Percentiles rank a stretch among this genome's conserved stretches.
Evolutionary conservation across 345 rosid genomes (phyloP).

Genomic region (Eucalyptus regnans): DNA sequence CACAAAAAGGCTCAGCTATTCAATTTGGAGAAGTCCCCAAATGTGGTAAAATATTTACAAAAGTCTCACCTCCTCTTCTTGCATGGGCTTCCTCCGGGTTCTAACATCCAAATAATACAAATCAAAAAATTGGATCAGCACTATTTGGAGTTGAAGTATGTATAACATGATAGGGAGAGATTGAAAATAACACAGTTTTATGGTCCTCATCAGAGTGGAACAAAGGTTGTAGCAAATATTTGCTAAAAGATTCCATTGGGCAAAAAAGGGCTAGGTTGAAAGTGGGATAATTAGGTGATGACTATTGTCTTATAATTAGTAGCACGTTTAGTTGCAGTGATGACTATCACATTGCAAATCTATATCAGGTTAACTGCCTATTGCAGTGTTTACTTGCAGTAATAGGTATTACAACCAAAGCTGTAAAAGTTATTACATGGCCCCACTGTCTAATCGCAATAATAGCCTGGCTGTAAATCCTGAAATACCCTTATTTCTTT

Average conservation of each 20-base stretch:
- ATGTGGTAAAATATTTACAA: background rate
- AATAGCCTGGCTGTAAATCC: background rate
- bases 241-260: background rate
- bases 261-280: background rate
- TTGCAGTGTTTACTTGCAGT: background rate
- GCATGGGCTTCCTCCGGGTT: conserved; percentile 94
- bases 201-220: background rate
- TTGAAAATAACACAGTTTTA: background rate
- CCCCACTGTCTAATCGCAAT: background rate
- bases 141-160: background rate
- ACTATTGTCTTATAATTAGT: background rate
- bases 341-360: background rate
- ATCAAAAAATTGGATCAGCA: background rate
- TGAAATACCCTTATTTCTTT: background rate
- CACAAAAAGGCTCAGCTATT: conserved; percentile 3
- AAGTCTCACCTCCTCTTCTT: conserved; percentile 85
- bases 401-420: background rate
- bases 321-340: background rate
- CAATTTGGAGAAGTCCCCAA: background rate
- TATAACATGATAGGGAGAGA: background rate
- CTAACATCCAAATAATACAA: conserved; percentile 12
- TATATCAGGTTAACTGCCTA: background rate
- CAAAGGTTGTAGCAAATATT: background rate
- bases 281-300: background rate
- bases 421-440: background rate